Conservation (phyloP, 2,329 filamentous ascomycete genomes). For the Triangularia verruculosa region DNA sequence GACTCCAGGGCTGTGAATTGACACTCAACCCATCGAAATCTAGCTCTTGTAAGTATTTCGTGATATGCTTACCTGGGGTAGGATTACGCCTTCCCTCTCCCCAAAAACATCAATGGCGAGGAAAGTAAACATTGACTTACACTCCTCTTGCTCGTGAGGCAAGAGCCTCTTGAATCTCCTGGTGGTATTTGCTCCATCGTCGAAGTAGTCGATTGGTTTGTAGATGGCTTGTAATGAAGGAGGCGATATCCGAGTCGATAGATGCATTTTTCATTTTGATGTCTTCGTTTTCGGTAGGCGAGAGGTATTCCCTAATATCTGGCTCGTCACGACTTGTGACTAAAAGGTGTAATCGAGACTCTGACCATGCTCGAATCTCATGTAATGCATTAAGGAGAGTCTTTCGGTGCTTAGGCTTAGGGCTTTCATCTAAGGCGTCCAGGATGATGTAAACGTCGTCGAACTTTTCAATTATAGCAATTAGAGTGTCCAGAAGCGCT, state of each 20-base stretch:
- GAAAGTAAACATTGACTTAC: conserved; percentile 28
- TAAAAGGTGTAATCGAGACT: conserved; percentile 30
- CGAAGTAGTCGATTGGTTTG: conserved; percentile 24
- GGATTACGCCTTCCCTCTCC: no score
- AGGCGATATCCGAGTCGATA: conserved; percentile 30
- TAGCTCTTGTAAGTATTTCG: conserved; percentile 11
- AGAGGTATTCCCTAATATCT: conserved; percentile 31
- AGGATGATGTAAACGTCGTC: conserved; percentile 35
- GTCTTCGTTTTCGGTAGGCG: conserved; percentile 17
- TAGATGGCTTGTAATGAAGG: conserved; percentile 29
- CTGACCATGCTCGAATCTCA: conserved; percentile 27
- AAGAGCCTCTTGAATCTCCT: conserved; percentile 30
- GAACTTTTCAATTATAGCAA: conserved; percentile 29
- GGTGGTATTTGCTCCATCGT: conserved; percentile 28
- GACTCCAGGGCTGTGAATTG: conserved; percentile 31
- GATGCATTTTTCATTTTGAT: conserved; percentile 23
- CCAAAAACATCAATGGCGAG: conserved; percentile 20
- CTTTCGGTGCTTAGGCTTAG: conserved; percentile 26
- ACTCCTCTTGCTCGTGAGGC: conserved; percentile 31
- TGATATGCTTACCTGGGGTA: no score
- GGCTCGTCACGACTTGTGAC: conserved; percentile 36
- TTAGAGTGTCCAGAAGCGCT: conserved; percentile 26
- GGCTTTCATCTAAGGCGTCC: conserved; percentile 40
- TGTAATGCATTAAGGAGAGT: conserved; percentile 30
- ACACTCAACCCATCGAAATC: conserved; percentile 38